Base-by-base conservation (phyloP, 2,329 filamentous ascomycete genomes). In the Monilinia fructigena region DNA sequence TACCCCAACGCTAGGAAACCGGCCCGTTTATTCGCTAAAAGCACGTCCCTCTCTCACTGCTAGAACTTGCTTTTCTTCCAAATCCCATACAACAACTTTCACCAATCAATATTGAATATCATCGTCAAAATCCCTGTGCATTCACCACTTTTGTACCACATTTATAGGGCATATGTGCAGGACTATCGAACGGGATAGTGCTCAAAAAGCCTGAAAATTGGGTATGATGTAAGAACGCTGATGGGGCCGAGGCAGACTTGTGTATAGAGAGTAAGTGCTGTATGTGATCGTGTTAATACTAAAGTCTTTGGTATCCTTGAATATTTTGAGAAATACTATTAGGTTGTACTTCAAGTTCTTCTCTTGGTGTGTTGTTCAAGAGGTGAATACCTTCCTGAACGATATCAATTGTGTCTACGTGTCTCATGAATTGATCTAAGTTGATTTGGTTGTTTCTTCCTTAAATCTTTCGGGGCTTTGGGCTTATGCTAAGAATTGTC, bases 71-170 rank as follows among this genome's bases (percentile, higher is more conserved):
- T 50, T 60, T 50, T 48, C 26, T 50, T 23, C 28, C 2, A 38
- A 60, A 18, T 50, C 23, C n/a, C 58, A 50, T 50, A n/a, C 42
- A 14, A 50, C n/a, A 50, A 20, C 20, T 26, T 11, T 50, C 58
- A 50, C 58, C 58, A 60, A 60, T 60, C 58, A 60, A 60, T 60
- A 38, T n/a, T n/a, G 60, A 55, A 63, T 53, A 54, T 55, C 8
- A 11, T 23, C 20, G 55, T 63, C 38, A 23, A 63, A 31, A 63
- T 18, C 60, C 58, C 23, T 63, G 50, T 42, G 52, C 4, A 42
- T 8, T 50, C 45, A 60, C n/a, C 45, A 38, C 31, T 50, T 50
- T 50, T 12, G 47, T 45, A 40, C 11, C 35, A 55, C 48, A 28
- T 47, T 23, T 31, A 63, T 47, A 55, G 50, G 60, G 60, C 26